A percentile compares a stretch with the other conserved stretches of the same genome.
These are phyloP conservation scores for Microascus cirrosus DNA, from an alignment of 2,329 filamentous ascomycete species.

Conservation along the genomic window DNA sequence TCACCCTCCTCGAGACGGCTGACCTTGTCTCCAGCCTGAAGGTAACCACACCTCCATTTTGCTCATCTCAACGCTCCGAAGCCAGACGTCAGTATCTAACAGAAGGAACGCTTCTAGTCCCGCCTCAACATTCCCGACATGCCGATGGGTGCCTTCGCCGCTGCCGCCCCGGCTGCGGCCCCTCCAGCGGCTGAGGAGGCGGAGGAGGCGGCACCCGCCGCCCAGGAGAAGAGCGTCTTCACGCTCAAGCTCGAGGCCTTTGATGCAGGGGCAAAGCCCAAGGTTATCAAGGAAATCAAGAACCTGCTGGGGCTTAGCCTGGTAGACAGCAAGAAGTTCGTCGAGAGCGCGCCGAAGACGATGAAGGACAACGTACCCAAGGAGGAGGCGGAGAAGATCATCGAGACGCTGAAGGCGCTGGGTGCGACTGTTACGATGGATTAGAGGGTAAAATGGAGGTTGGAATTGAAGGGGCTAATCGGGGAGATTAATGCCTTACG, in stretches of 20 bases:
- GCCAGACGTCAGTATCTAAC: neutral
- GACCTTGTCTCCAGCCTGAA: constrained; percentile 92
- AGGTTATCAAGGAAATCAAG: constrained; percentile 99
- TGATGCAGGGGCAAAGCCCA: constrained; percentile 82
- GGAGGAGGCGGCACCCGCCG: constrained; percentile 73
- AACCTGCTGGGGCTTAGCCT: constrained; percentile 84
- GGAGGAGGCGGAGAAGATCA: constrained; percentile 98
- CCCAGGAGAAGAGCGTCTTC: constrained; percentile 96
- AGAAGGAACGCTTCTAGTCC: constrained; percentile 5
- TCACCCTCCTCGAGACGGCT: constrained; percentile 94
- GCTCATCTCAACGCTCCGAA: neutral
- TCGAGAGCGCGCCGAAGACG: constrained; percentile 93
- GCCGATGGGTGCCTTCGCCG: constrained; percentile 83
- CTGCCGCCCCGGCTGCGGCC: constrained; percentile 50
- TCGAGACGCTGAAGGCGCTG: constrained; percentile 85
- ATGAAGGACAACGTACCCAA: constrained; percentile 99
- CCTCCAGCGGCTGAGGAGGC: constrained; percentile 61
- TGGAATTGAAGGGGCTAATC: neutral
- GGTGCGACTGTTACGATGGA: constrained; percentile 88
- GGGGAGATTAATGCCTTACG: neutral
- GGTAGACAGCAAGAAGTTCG: constrained; percentile 99
- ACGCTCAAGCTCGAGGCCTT: constrained; percentile 89
- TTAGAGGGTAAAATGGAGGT: constrained; percentile 31
- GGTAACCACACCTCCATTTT: constrained; percentile 38
- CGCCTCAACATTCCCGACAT: constrained; percentile 91